Evolutionary conservation across 192 early-diverging fungal species (phyloP), one percentile per base, ranked within the genome.

Genomic region (Dimargaris cristalligena): DNA sequence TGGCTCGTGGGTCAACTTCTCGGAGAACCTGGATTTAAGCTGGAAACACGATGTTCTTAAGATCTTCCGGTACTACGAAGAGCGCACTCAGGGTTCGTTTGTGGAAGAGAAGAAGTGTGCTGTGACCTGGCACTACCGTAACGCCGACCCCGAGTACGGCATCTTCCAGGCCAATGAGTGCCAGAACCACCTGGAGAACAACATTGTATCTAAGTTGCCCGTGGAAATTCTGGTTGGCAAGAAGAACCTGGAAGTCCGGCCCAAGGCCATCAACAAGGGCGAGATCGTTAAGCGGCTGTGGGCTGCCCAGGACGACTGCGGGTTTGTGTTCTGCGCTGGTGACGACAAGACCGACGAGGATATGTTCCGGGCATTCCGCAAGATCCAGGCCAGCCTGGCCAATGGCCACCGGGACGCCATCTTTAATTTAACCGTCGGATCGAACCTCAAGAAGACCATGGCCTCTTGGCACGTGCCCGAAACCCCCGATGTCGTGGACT

Each of bases 311-410:
- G 77, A 82, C 20, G 78, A 80, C 4, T 79, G 78, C 57, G 91
- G 92, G 52, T 99, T 99, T 78, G 80, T 93, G 0, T 72, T 93
- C 26, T 97, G 95, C 67, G 89, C 85, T n/a, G 94, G 96, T 25
- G 92, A 97, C 65, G 94, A 95, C 74, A 84, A 86, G 68, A 97
- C 94, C 0, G 96, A 97, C 64, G 92, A 97, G 67, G 94, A 95
- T 67, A 97, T 99, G 92, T 97, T 98, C 67, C 77, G 78, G 52
- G 79, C 78, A 0, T 65, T 97, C 13, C 54, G 54, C 54, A 56
- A 56, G 54, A 56, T 56, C 14, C 54, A 56, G 54, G 31, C 16
- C 34, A 34, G 3, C 13, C 18, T 56, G 54, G 31, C 30, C 0
- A 13, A 1, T 16, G 31, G 18, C 1, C 31, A 1, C 29, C 26